Percentiles rank a stretch among this genome's conserved stretches.
These are phyloP conservation scores for Chiua sp. DNA, from an alignment of 1,284 basidiomycete species.

Conservation along the genomic window DNA sequence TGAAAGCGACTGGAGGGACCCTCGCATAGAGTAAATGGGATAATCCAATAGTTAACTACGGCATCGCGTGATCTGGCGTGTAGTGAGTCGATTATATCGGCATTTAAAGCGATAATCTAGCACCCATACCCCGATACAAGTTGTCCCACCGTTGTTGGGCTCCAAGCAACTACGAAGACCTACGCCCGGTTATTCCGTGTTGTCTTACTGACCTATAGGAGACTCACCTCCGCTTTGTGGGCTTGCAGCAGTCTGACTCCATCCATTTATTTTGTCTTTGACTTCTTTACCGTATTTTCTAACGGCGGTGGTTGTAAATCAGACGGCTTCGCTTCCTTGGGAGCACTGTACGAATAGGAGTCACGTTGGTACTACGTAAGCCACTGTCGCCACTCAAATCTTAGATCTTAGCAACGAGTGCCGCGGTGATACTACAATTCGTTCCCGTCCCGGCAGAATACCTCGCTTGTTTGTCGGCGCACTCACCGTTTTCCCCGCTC, in stretches of 20 bases:
- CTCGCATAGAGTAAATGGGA: constrained; percentile 50
- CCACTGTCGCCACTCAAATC: no score
- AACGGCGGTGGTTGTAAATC: no score
- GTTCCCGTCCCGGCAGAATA: no score
- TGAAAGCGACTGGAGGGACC: constrained; percentile 28
- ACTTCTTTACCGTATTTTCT: constrained; percentile 43
- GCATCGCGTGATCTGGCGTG: constrained; percentile 73
- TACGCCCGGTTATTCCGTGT: constrained; percentile 34
- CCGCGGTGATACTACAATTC: no score
- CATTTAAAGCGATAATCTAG: background rate
- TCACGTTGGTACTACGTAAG: background rate
- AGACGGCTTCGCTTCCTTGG: constrained; percentile 27
- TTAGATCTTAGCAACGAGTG: no score
- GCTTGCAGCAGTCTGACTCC: constrained; percentile 57
- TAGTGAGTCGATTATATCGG: constrained; percentile 10
- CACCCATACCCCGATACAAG: constrained; percentile 76
- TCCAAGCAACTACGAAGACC: constrained; percentile 86
- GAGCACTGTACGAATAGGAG: constrained; percentile 8
- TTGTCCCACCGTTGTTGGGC: constrained; percentile 63
- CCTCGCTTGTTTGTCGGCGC: no score
- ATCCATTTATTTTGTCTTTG: constrained; percentile 43
- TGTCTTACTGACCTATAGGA: no score
- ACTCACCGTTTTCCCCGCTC: no score
- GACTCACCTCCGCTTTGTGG: no score
- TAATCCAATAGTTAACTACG: constrained; percentile 75